Evolutionary conservation across 148 eudicot genomes (phyloP).

Genomic region (Beta vulgaris): DNA sequence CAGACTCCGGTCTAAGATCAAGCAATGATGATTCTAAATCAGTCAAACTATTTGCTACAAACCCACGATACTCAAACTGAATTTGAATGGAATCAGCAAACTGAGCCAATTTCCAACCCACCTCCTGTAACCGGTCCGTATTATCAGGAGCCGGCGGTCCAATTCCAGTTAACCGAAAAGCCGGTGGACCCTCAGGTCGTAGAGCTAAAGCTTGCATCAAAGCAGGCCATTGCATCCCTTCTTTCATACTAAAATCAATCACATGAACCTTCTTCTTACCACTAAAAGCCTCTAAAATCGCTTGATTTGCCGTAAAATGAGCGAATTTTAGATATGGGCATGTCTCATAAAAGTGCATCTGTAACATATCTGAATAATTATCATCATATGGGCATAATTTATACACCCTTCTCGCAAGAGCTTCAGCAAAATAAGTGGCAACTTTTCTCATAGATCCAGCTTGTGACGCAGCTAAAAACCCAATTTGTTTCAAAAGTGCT

Average conservation of each 20-base stretch:
- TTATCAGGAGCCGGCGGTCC: conserved; percentile 86
- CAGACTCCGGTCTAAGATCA: conserved; percentile 29
- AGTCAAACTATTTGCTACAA: conserved; percentile 58
- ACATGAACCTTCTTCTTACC: conserved; percentile 64
- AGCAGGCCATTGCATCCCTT: conserved; percentile 98
- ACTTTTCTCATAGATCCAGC: conserved; percentile 83
- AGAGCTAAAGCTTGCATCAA: conserved; percentile 78
- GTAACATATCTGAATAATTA: conserved; percentile 49
- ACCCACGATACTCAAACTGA: conserved; percentile 68
- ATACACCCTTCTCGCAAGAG: conserved; percentile 74
- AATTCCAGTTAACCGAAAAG: conserved; percentile 68
- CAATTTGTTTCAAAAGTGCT: conserved; percentile 65
- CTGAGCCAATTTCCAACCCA: conserved; percentile 79
- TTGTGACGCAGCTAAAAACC: conserved; percentile 64
- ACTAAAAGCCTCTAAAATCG: conserved; percentile 74
- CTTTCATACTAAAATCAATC: conserved; percentile 80
- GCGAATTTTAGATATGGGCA: conserved; percentile 89
- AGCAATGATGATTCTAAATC: conserved; percentile 53
- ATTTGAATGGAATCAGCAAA: conserved; percentile 66
- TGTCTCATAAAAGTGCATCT: conserved; percentile 81
- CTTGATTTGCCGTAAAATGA: conserved; percentile 90
- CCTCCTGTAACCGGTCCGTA: conserved; percentile 62
- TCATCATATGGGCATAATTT: conserved; percentile 49
- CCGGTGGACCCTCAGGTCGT: conserved; percentile 75
- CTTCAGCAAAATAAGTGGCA: conserved; percentile 78